Base-by-base conservation (phyloP, 345 rosid species). In the Litchi chinensis region DNA sequence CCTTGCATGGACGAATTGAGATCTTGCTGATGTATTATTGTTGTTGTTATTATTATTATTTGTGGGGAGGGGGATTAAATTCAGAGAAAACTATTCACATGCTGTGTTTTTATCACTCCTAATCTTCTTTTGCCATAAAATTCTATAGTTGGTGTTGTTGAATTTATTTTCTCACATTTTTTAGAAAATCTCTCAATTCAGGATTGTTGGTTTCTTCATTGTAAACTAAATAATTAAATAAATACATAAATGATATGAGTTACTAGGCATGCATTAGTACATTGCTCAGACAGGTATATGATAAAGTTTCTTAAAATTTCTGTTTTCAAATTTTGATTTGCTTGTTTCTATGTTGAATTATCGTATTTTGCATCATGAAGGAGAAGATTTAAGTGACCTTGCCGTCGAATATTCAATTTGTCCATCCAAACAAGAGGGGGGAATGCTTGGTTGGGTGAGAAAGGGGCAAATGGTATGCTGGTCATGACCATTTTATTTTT, bases 381-480 rank as follows among this genome's bases (percentile, higher is more conserved):
- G 98, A 75, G 98, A 91, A 87, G 98, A 93, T 83, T 83, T 95
- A 87, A 88, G 94, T 82, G 97, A 95, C 74, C 98, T 95, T 76
- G 98, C 98, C 0, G 90, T 82, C 39, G 95, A 93, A 70, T 83
- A 90, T 87, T 95, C 98, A 7, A 84, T 90, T 48, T 95, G 98
- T 82, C 98, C 94, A 65, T 93, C 98, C 78, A 95, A 91, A 79
- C 76, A 85, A 68, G 90, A 89, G n/a, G 97, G 94, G 5, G 98
- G 98, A 80, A 88, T 95, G 88, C 98, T 95, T 82, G 98, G 98
- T 52, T 93, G 98, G 98, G 93, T 95, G 41, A 89, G 83, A 80
- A 77, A 84, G 84, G 98, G 98, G 66, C 97, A 93, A 87, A 90
- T 95, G 98, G 98, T 95, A 85, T 15, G 83, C 79, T 48, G 65